Evolutionary conservation across 1,139 yeast genomes (phyloP), one percentile per base, ranked within the genome.

Genomic region (Suhomyces bolitotheri): DNA sequence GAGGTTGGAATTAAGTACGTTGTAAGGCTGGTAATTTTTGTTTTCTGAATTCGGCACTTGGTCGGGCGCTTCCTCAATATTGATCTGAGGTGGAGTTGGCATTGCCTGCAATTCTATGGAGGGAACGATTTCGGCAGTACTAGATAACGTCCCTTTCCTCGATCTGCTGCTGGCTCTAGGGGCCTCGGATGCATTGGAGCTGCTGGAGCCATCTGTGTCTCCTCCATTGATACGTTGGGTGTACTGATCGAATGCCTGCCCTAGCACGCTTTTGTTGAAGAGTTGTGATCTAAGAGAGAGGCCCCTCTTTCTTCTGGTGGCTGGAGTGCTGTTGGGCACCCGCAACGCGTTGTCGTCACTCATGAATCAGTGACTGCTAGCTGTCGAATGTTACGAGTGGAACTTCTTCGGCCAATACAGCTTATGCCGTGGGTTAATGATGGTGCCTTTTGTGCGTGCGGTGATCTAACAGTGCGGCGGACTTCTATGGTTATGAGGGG

Each of bases 211-310:
- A 7, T 9, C 11, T 2, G 15, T 7, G 13, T 21, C 34, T 1
- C n/a, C n/a, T 6, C 7, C 20, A 17, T 17, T 17, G 20, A 7
- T 17, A 8, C 27, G 25, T 7, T 23, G 23, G 24, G 15, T 14
- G 21, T 22, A 15, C 20, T 17, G 20, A 14, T 27, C 32, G 8
- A 31, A 22, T 19, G 23, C 36, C 13, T 33, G 37, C 11, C 35
- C 31, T 52, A 37, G 47, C n/a, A 66, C 46, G 7, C 66, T 58
- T 44, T 76, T 80, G 56, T 76, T 80, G 61, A 85, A 78, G 44
- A 85, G 67, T 59, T 84, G 94, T 0, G 89, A 74, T 47, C 95
- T 70, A 36, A 86, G 62, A 3, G 92, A 82, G 41, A 82, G 78
- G 0, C 94, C 90, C 53, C 95, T 65, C 44, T 76, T 78, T 44